Conservation (phyloP, 768 basidiomycete species). For the Cyathus striatus region DNA sequence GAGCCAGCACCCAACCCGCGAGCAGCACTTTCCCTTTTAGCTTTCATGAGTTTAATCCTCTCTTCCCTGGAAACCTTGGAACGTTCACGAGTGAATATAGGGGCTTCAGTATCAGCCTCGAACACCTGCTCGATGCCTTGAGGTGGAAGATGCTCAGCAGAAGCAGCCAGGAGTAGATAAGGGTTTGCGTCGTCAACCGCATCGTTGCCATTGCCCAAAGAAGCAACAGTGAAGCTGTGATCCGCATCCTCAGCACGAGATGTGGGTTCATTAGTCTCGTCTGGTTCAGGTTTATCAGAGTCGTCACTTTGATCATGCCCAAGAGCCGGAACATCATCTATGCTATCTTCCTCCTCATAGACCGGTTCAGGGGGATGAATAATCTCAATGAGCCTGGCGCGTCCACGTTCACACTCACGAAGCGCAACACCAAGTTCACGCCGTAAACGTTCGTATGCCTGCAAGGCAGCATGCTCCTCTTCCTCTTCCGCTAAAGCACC, state of each 20-base stretch:
- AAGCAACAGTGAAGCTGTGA: constrained; percentile 8
- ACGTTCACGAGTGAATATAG: constrained; percentile 46
- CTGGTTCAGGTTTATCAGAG: constrained; percentile 36
- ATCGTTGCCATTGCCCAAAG: constrained; percentile 11
- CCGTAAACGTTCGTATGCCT: constrained; percentile 71
- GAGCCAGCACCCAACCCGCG: constrained; percentile 17
- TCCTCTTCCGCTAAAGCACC: constrained; percentile 10
- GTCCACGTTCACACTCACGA: constrained; percentile 78
- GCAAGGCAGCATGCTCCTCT: constrained; percentile 46
- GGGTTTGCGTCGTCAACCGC: constrained; percentile 48
- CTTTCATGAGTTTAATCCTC: constrained; percentile 57
- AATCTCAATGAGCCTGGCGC: constrained; percentile 56
- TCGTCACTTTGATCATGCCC: constrained; percentile 51
- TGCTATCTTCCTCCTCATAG: constrained; percentile 34
- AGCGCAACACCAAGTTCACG: constrained; percentile 74
- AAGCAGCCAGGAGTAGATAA: constrained; percentile 48
- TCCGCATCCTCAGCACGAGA: constrained; percentile 30
- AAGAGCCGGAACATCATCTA: constrained; percentile 46
- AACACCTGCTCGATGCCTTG: constrained; percentile 81
- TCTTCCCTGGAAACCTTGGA: constrained; percentile 72
- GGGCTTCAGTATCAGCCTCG: constrained; percentile 53
- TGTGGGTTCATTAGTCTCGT: constrained; percentile 20
- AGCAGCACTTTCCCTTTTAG: constrained; percentile 41
- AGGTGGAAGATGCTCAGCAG: constrained; percentile 51
- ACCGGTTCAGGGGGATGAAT: constrained; percentile 35